phyloP scores from a whole-genome alignment of 1,284 basidiomycete species.

The Ganoderma lingzhi region DNA sequence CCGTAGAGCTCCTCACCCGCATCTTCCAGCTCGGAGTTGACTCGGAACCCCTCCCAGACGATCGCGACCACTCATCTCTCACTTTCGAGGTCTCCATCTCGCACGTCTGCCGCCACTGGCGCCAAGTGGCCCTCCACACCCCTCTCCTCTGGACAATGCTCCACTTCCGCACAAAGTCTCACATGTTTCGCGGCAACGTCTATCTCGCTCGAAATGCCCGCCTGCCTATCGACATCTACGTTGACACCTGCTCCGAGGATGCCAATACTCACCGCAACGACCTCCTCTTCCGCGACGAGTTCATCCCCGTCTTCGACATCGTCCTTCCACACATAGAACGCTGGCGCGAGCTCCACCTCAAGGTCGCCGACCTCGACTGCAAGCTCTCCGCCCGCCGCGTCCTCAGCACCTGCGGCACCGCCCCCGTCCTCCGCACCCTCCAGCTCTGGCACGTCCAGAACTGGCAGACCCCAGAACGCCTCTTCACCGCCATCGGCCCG shows the following conservation, averaged over 20 bases:
- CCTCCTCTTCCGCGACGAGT: slow-evolving; percentile 52
- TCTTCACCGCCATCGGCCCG: slow-evolving; percentile 59
- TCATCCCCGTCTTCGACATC: slow-evolving; percentile 57
- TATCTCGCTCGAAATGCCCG: slow-evolving; percentile 52
- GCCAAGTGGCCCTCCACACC: slow-evolving; percentile 56
- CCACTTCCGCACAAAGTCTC: slow-evolving; percentile 56
- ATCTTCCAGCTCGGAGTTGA: slow-evolving; percentile 61
- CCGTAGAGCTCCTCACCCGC: slow-evolving; percentile 61
- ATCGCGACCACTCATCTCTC: slow-evolving; percentile 41
- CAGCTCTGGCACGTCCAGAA: slow-evolving; percentile 72
- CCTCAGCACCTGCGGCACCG: slow-evolving; percentile 57
- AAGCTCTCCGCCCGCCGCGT: slow-evolving; percentile 59
- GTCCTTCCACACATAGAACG: slow-evolving; percentile 56
- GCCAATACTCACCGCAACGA: slow-evolving; percentile 53
- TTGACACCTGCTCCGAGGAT: slow-evolving; percentile 59
- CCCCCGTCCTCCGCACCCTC: slow-evolving; percentile 59
- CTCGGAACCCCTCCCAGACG: slow-evolving; percentile 50
- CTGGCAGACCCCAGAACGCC: slow-evolving; percentile 52
- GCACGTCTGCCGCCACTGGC: slow-evolving; percentile 63
- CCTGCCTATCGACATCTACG: slow-evolving; percentile 58
- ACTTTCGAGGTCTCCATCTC: slow-evolving; percentile 61
- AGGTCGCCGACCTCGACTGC: slow-evolving; percentile 62
- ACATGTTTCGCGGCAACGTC: slow-evolving; percentile 54
- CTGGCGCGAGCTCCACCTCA: slow-evolving; percentile 66
- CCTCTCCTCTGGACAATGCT: slow-evolving; percentile 61